A percentile compares a stretch with the other conserved stretches of the same genome.
Evolutionary conservation across 768 basidiomycete species (phyloP).

Genomic region (Rhizopogon sp.): DNA sequence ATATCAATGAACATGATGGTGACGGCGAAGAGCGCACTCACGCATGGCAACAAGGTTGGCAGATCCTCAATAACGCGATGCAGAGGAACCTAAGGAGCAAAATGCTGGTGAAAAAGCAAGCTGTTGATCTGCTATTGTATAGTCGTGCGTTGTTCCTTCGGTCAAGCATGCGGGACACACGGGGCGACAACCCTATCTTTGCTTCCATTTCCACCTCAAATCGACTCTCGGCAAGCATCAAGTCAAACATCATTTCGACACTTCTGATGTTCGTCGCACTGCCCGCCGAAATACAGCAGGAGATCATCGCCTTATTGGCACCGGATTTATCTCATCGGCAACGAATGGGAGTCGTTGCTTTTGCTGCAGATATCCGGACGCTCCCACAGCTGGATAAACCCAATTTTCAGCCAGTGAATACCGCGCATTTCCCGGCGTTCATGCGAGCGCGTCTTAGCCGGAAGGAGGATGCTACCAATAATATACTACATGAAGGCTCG

Average conservation of each 20-base stretch:
- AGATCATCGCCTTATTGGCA: conserved; percentile 54
- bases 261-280: conserved; percentile 34
- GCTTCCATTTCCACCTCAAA: conserved; percentile 3
- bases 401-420: conserved; percentile 3
- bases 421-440: conserved; percentile 2
- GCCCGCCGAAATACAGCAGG: conserved; percentile 52
- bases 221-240: conserved; percentile 5
- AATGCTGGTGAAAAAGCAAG: conserved; percentile 36
- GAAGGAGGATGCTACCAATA: conserved; percentile 6
- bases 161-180: conserved; percentile 10
- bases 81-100: conserved; percentile 40
- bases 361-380: conserved; percentile 42
- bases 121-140: conserved; percentile 45
- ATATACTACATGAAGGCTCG: conserved; percentile 23
- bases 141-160: conserved; percentile 48
- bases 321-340: conserved; percentile 53
- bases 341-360: conserved; percentile 46
- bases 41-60: conserved; percentile 28
- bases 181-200: not conserved
- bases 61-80: conserved; percentile 28
- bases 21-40: conserved; percentile 22
- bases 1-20: conserved; percentile 21
- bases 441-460: conserved; percentile 5
- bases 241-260: not conserved
- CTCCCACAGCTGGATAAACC: conserved; percentile 33